These are phyloP conservation scores for Lipomyces spencermartinsiae DNA, from an alignment of 805 yeast genomes.

Conservation along the genomic window DNA sequence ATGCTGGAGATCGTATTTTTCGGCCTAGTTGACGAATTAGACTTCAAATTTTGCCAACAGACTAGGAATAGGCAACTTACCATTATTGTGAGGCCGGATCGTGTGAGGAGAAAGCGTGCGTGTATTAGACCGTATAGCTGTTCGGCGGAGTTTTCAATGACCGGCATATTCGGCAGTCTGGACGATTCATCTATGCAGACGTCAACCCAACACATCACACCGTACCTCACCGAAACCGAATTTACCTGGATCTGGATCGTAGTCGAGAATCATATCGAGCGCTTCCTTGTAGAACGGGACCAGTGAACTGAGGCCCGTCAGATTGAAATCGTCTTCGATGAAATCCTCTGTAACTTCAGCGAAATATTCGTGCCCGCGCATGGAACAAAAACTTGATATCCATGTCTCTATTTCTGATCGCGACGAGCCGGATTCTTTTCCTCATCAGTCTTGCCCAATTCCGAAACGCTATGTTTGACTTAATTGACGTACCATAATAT, in stretches of 20 bases:
- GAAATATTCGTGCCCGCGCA: constrained; percentile 86
- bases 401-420: constrained; percentile 69
- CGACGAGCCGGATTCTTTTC: constrained; percentile 35
- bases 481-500: constrained; percentile 29
- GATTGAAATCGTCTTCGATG: constrained; percentile 94
- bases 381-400: constrained; percentile 80
- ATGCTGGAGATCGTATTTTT: constrained; percentile 84
- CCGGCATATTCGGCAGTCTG: constrained; percentile 70
- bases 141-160: constrained; percentile 90
- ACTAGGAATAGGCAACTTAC: constrained; percentile 1
- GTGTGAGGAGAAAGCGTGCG: constrained; percentile 86
- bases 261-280: constrained; percentile 84
- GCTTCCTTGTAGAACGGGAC: constrained; percentile 94
- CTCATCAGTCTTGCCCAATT: constrained; percentile 39
- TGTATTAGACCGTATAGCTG: constrained; percentile 91
- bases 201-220: constrained; percentile 47
- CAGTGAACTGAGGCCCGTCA: constrained; percentile 83
- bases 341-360: constrained; percentile 91
- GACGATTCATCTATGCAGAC: constrained; percentile 47
- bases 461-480: constrained; percentile 38
- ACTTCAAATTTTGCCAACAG: neutral
- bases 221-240: neutral
- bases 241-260: constrained; percentile 59
- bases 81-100: constrained; percentile 81
- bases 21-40: constrained; percentile 63